These are phyloP conservation scores for Vitis hybrid DNA, from an alignment of 177 flowering plant genomes.

Conservation along the genomic window DNA sequence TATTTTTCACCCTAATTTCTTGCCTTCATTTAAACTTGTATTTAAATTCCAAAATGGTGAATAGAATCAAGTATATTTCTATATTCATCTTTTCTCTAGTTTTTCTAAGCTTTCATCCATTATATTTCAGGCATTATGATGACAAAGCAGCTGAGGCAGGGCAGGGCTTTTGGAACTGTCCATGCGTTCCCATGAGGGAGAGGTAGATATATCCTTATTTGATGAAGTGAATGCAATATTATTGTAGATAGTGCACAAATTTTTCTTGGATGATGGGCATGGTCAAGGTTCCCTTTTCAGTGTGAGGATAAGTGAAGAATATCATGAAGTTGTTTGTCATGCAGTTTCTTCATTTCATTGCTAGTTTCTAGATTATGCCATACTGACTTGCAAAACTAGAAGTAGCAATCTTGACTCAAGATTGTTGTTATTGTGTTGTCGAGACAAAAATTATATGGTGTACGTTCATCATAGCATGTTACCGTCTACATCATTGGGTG, in stretches of 20 bases:
- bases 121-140: slow-evolving; percentile 83
- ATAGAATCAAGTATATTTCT: not conserved
- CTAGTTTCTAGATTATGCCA: not conserved
- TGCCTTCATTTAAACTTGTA: not conserved
- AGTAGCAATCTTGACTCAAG: too few species aligned
- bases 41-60: not conserved
- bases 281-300: not conserved
- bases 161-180: slow-evolving; percentile 99
- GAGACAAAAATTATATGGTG: too few species aligned
- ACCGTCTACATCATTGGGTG: too few species aligned
- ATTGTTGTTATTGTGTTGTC: too few species aligned
- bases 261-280: slow-evolving; percentile 3
- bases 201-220: slow-evolving; percentile 49
- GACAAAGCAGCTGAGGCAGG: slow-evolving; percentile 91
- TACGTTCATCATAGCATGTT: too few species aligned
- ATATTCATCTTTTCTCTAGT: not conserved
- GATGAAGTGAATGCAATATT: not conserved
- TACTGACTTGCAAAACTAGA: too few species aligned
- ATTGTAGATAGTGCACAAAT: not conserved
- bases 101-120: slow-evolving; percentile 1
- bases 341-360: not conserved
- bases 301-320: not conserved
- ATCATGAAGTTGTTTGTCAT: not conserved
- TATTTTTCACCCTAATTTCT: not conserved
- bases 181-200: slow-evolving; percentile 99